These are phyloP conservation scores for Hemerocallis citrina DNA, from an alignment of 106 monocot genomes.

Conservation along the genomic window DNA sequence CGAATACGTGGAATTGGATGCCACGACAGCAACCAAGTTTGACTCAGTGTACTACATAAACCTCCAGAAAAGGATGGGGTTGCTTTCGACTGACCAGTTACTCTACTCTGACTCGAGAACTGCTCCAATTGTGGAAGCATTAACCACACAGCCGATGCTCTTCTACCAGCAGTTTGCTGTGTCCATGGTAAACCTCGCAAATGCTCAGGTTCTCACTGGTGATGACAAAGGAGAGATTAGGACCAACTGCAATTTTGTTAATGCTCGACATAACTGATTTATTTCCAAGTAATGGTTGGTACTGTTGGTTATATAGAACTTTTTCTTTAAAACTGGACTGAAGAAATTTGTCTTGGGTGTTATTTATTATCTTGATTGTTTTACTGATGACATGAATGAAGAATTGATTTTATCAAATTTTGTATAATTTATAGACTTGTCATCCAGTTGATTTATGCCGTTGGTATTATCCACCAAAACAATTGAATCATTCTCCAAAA, in stretches of 20 bases:
- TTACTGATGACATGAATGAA: background rate
- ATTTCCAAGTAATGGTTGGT: too few relatives aligned
- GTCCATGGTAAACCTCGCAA: constrained; percentile 63
- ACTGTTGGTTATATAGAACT: too few relatives aligned
- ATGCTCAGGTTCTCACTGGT: constrained; percentile 48
- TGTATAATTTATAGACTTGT: too few relatives aligned
- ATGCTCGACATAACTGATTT: constrained; percentile 6
- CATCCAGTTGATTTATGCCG: too few relatives aligned
- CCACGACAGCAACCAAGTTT: constrained; percentile 49
- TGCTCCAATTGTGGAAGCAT: constrained; percentile 31
- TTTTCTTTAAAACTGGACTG: background rate
- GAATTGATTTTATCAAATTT: background rate
- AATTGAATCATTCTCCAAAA: too few relatives aligned
- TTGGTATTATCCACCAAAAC: too few relatives aligned
- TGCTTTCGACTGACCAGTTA: constrained; percentile 64
- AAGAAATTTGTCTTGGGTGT: background rate
- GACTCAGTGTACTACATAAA: constrained; percentile 65
- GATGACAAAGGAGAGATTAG: constrained; percentile 79
- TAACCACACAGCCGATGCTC: constrained; percentile 45
- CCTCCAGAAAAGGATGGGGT: constrained; percentile 52
- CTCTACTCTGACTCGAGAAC: constrained; percentile 62
- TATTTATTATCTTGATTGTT: background rate
- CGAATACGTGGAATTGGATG: constrained; percentile 56
- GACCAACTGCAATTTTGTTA: constrained; percentile 56
- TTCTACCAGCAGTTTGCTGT: constrained; percentile 71